Evolutionary conservation across 2,329 filamentous ascomycete species (phyloP).

Genomic region (Pseudopyricularia javanii): DNA sequence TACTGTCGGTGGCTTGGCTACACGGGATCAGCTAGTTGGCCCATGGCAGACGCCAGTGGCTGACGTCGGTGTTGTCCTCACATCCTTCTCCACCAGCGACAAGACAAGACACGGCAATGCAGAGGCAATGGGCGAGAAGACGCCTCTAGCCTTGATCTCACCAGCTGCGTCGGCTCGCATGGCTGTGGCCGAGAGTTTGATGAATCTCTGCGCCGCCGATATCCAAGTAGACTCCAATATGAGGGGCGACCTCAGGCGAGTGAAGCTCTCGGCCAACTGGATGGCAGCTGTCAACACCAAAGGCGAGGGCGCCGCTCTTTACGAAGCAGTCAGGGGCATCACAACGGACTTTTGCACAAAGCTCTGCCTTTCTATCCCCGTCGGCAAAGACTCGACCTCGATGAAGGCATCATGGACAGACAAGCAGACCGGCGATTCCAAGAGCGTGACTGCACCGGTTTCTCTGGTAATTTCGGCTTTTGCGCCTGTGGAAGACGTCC

Average conservation of each 20-base stretch:
- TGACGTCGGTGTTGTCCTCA: constrained; percentile 85
- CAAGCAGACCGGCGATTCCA: constrained; percentile 45
- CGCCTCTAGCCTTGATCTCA: constrained; percentile 78
- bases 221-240: constrained; percentile 26
- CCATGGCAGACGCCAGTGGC: constrained; percentile 92
- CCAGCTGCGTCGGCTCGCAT: constrained; percentile 85
- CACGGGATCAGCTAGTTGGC: constrained; percentile 89
- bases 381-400: constrained; percentile 95
- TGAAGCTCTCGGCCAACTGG: constrained; percentile 94
- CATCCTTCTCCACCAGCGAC: constrained; percentile 53
- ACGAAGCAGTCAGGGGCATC: constrained; percentile 86
- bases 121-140: constrained; percentile 96
- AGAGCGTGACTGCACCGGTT: constrained; percentile 84
- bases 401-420: constrained; percentile 98
- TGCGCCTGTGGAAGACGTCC: constrained; percentile 67
- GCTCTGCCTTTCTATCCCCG: constrained; percentile 85
- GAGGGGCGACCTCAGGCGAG: constrained; percentile 55
- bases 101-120: constrained; percentile 76
- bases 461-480: constrained; percentile 89
- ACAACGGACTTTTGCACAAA: constrained; percentile 85
- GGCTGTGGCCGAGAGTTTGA: constrained; percentile 86
- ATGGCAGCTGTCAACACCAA: constrained; percentile 94
- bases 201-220: constrained; percentile 78
- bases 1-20: constrained; percentile 78
- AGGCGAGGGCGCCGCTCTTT: constrained; percentile 83